phyloP scores from a whole-genome alignment of 73 alveolate genomes.

The Paramecium octaurelia region DNA sequence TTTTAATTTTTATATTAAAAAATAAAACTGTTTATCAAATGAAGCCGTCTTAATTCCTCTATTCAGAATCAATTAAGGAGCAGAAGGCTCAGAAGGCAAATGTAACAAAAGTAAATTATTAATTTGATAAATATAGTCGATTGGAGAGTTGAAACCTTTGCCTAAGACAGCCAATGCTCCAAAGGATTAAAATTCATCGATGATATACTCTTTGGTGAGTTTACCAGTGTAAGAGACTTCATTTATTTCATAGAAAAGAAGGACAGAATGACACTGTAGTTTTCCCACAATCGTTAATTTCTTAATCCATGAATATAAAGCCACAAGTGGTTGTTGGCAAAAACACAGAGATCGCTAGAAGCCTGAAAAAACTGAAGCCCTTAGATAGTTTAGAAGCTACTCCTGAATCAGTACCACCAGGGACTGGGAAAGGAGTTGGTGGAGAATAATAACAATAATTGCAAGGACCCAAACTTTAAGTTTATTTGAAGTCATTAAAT shows the following conservation, averaged over 20 bases:
- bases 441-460: background rate
- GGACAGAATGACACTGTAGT: conserved; percentile 19
- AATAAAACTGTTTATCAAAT: conserved; percentile 38
- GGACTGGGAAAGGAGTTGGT: background rate
- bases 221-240: conserved; percentile 19
- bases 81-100: background rate
- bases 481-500: conserved; percentile 5
- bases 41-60: conserved; percentile 47
- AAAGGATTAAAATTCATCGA: conserved; percentile 20
- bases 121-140: background rate
- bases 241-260: conserved; percentile 5
- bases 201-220: conserved; percentile 31
- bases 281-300: conserved; percentile 28
- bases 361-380: conserved; percentile 15
- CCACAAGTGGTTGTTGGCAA: conserved; percentile 3
- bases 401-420: background rate
- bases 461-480: conserved; percentile 31
- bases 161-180: conserved; percentile 42
- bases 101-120: background rate
- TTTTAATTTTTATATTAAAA: conserved; percentile 31
- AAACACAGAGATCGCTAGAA: conserved; percentile 35
- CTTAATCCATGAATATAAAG: background rate
- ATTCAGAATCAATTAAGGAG: conserved; percentile 36
- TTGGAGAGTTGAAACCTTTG: conserved; percentile 31
- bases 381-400: background rate